Evolutionary conservation across 768 basidiomycete genomes (phyloP), one percentile per base, ranked within the genome.

Genomic region (Postia placenta): DNA sequence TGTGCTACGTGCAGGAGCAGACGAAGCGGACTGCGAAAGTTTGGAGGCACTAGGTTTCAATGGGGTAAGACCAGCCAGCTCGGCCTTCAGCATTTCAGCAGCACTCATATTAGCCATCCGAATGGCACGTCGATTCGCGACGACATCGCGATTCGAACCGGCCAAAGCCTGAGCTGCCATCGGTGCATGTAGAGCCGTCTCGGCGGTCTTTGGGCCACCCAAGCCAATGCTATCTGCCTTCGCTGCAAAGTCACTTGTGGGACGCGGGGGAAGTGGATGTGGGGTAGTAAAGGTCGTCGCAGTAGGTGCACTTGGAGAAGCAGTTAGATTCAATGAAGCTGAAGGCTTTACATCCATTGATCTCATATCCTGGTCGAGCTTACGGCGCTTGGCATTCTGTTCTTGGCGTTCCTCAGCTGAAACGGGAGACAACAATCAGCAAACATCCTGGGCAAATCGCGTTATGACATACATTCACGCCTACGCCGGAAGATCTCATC

Each of bases 101-200:
- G 95, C 95, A 71, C 83, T 91, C 82, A 98, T 81, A 63, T 98
- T 98, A 24, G 95, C 95, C 80, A 95, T 84, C 52, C 94, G 82
- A 55, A 96, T 91, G 22, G 88, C 90, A 54, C 81, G 80, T 36
- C 92, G 81, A 66, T 95, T 95, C 42, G 85, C 85, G 24, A 94
- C 92, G 51, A 95, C 81, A 65, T 93, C 90, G 48, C 80, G 79
- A 65, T 94, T 95, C n/a, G 86, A 87, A 19, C 89, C 89, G 36
- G 80, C 85, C 45, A 94, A 71, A 36, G 87, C 87, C 56, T 84
- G 82, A 11, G 78, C 73, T 48, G 85, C 87, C 44, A 75, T 69
- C 42, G 84, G 75, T 1, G 69, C 69, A 57, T 80, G 79, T 86
- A 45, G 87, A 83, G 26, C 86, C 82, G 67, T 89, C 85, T 51